Percentiles rank a stretch among this genome's conserved stretches.
Conservation (phyloP, 495 filamentous ascomycete genomes). For the Penicillium daleae region DNA sequence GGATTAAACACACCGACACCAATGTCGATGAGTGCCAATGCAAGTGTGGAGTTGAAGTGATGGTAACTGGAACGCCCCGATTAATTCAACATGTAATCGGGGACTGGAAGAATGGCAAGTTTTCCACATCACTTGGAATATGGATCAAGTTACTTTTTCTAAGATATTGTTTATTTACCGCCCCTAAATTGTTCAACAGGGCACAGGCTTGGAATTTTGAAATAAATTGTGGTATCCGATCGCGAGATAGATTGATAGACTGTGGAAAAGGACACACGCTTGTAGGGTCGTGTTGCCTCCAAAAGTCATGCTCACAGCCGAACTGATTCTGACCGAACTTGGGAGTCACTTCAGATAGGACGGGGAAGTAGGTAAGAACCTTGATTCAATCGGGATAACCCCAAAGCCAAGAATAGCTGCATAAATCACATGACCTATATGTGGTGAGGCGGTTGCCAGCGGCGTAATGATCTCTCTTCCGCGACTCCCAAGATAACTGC, state of each 20-base stretch:
- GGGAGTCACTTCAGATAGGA: too few species aligned
- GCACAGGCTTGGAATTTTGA: neutral
- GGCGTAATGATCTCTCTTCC: too few species aligned
- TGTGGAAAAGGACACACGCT: too few species aligned
- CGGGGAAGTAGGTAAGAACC: too few species aligned
- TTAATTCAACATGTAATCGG: constrained; percentile 23
- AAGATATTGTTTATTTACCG: neutral
- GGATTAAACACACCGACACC: constrained; percentile 29
- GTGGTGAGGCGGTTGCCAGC: too few species aligned
- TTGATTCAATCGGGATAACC: too few species aligned
- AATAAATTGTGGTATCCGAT: too few species aligned
- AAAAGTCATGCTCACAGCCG: too few species aligned
- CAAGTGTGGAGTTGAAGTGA: constrained; percentile 42
- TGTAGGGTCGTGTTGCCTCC: too few species aligned
- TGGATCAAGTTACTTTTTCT: neutral
- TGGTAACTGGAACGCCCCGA: neutral
- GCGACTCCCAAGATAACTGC: neutral
- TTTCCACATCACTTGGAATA: neutral
- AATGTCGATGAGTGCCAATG: constrained; percentile 37
- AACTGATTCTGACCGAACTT: too few species aligned
- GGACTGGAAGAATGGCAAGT: neutral
- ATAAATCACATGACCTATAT: neutral
- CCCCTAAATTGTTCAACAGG: neutral
- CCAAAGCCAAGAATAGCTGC: too few species aligned
- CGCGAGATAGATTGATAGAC: too few species aligned